Base-by-base conservation (phyloP, 1,284 basidiomycete species). In the Moniliophthora roreri region DNA sequence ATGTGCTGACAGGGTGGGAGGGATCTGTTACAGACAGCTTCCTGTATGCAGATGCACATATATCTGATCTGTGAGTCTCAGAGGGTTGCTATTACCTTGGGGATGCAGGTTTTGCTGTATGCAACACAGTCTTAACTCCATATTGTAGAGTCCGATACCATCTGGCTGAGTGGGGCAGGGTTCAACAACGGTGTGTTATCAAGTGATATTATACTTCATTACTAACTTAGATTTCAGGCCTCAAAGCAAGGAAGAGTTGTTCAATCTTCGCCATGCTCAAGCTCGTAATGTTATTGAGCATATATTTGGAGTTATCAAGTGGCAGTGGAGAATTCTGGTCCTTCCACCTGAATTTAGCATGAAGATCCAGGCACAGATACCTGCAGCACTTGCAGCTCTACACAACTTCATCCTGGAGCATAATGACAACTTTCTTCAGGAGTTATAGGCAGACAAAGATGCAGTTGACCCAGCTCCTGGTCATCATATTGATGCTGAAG, bases 51-150 rank as follows among this genome's bases (percentile, higher is more conserved):
- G 26, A 59, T 55, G 62, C 64, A 21, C 55, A 55, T 15, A 9
- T 58, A 1, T 44, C 39, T 1, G 66, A 70, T 51, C 60, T 75
- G 20, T 9, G 3, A 0, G 63, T 75, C 39, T 69, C 71, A 5
- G 34, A 35, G 0, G 62, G 66, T 7, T 67, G 67, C 49, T 69
- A 57, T 50, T 75, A 73, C 50, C 63, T 76, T 34, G 72, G 65
- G 7, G 71, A 75, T 69, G 72, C 71, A 9, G 70, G 74, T 0
- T 77, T 72, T 64, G 58, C 56, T 4, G 16, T 57, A 0, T 69
- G 64, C 59, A 62, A 69, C 53, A 37, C 57, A 1, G 53, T 76
- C 0, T 60, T 77, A n/a, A 56, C 66, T 20, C 71, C 65, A 13
- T 73, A 67, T 53, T 58, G 54, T 50, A 60, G 58, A n/a, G 56